Evolutionary conservation across 2,329 filamentous ascomycete genomes (phyloP), one percentile per base, ranked within the genome.

Genomic region (Ascochyta pisi): DNA sequence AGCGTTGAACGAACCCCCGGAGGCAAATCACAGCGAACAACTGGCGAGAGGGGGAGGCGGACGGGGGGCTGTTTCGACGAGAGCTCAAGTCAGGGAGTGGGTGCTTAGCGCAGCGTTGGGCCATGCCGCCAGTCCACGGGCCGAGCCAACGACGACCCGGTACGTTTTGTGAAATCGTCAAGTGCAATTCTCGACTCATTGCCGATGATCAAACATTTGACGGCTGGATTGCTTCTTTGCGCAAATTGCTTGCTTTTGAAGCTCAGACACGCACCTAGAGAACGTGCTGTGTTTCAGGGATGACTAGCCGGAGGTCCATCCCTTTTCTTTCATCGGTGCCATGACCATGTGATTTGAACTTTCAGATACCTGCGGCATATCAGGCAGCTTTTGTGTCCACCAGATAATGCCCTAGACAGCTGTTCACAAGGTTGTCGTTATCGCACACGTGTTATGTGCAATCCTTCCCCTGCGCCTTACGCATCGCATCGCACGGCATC

Each of bases 11-110:
- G 47, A 51, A 54, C 53, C 52, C 47, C 53, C 56, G 40, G 49
- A 50, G 48, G 51, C 54, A 41, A 57, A 55, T 54, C 48, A 52
- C 59, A 58, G 58, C 43, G 43, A 60, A 61, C 56, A 54, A 57
- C 40, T 43, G 50, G 52, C 50, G 53, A 56, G 50, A 60, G 52
- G 64, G 59, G 55, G 54, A 58, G 51, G 48, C 44, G 56, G 46
- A 61, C 55, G 57, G 62, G 52, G 58, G 56, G 50, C 37, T 58
- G 55, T 58, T 57, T 55, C 52, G 52, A 45, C 48, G 23, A 50
- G 55, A 58, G 55, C 62, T 64, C 57, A 58, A 65, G 68, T 70
- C 69, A 72, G 69, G 69, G 69, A 61, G 61, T 58, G 50, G 54
- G 56, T 59, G 48, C 39, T 41, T 50, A 50, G 47, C 33, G 44